Conservation (phyloP, 1,139 yeast species). For the Pichia sp. region DNA sequence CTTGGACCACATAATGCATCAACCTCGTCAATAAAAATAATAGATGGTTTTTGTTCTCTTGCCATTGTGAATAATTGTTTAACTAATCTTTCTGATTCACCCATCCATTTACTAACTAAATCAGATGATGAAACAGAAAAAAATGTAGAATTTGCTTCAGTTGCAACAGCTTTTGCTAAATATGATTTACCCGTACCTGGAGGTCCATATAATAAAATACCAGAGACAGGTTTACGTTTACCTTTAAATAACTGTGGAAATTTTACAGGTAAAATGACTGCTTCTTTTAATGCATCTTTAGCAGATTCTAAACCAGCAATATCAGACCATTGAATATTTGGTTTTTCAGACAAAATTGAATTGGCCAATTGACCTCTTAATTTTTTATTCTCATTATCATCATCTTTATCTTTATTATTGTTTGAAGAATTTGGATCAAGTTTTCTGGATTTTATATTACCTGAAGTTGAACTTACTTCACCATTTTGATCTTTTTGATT, state of each 20-base stretch:
- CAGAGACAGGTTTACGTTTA: conserved; percentile 86
- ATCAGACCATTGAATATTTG: conserved; percentile 92
- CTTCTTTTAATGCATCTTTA: conserved; percentile 94
- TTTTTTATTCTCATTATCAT: conserved; percentile 80
- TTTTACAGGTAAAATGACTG: conserved; percentile 89
- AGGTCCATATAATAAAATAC: conserved; percentile 90
- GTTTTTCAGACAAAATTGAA: conserved; percentile 86
- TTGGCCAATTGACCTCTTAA: conserved; percentile 87
- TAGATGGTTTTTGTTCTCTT: conserved; percentile 88
- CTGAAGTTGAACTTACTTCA: conserved; percentile 46
- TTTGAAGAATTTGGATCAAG: conserved; percentile 37
- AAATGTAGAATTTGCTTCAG: conserved; percentile 95
- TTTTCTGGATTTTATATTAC: conserved; percentile 55
- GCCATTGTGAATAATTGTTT: conserved; percentile 95
- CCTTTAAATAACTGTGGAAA: conserved; percentile 95
- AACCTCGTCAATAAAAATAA: conserved; percentile 94
- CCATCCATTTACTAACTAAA: conserved; percentile 98
- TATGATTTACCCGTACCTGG: conserved; percentile 99
- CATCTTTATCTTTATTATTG: conserved; percentile 57
- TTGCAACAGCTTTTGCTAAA: conserved; percentile 96
- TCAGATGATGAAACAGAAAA: conserved; percentile 94
- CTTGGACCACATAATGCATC: conserved; percentile 98
- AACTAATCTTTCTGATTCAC: conserved; percentile 92
- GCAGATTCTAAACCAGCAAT: conserved; percentile 95
- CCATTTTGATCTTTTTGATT: conserved; percentile 41